Evolutionary conservation across 495 filamentous ascomycete species (phyloP).

Genomic region (Margaritispora aquatica): DNA sequence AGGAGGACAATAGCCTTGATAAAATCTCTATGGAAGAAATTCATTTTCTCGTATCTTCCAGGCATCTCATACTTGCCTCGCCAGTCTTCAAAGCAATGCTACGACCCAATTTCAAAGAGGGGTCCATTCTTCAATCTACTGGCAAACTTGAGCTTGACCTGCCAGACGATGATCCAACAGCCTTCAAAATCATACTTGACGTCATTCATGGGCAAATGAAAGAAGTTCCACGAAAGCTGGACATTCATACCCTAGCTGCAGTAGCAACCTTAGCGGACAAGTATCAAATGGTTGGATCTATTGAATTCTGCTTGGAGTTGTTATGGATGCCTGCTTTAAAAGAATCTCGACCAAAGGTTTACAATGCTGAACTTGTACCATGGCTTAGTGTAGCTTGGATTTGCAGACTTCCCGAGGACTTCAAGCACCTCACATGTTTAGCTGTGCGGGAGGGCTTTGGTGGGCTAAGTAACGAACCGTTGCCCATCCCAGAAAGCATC

Average conservation of each 20-base stretch:
- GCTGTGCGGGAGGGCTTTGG: background rate
- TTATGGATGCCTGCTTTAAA: background rate
- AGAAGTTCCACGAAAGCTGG: conserved; percentile 33
- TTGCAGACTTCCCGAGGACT: background rate
- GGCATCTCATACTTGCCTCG: conserved; percentile 43
- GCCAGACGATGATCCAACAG: conserved; percentile 11
- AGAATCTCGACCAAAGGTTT: background rate
- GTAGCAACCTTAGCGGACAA: conserved; percentile 45
- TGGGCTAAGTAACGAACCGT: background rate
- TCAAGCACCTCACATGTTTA: background rate
- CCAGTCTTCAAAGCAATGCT: conserved; percentile 32
- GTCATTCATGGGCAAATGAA: conserved; percentile 42
- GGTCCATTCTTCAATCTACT: conserved; percentile 5
- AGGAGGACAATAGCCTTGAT: background rate
- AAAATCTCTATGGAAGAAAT: background rate
- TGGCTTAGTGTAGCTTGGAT: background rate
- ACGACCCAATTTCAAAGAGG: conserved; percentile 14
- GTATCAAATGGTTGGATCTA: conserved; percentile 35
- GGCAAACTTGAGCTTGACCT: conserved; percentile 10
- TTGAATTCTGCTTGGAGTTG: background rate
- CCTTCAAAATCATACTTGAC: conserved; percentile 21
- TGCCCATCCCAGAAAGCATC: background rate
- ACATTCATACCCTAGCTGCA: conserved; percentile 40
- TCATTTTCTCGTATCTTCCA: conserved; percentile 37
- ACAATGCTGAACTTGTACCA: background rate